A percentile compares a stretch with the other conserved stretches of the same genome.
Conservation (phyloP, 768 basidiomycete genomes). For the Suillus weaverae region DNA sequence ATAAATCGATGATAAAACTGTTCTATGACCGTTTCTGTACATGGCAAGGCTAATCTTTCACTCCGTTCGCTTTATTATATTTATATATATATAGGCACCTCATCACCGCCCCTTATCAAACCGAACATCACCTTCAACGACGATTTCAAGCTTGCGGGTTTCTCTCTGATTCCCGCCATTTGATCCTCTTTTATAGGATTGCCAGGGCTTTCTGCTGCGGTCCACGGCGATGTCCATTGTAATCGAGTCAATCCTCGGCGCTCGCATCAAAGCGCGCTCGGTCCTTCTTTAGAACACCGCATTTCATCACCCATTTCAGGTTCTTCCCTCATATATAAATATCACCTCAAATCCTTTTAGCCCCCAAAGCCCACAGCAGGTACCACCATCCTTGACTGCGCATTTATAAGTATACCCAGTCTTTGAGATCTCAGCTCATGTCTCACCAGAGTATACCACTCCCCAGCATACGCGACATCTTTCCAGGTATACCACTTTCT, state of each 20-base stretch:
- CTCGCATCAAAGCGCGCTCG: constrained; percentile 22
- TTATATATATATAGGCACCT: not conserved
- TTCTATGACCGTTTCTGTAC: constrained; percentile 3
- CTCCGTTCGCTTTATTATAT: not conserved
- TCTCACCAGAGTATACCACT: constrained; percentile 34
- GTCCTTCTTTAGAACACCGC: constrained; percentile 23
- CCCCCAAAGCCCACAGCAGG: constrained; percentile 5
- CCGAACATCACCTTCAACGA: not conserved
- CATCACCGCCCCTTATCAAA: not conserved
- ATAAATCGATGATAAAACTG: no score
- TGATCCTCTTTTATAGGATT: constrained; percentile 5
- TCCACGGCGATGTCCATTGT: constrained; percentile 28
- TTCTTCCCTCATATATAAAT: constrained; percentile 17
- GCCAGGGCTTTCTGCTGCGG: constrained; percentile 9
- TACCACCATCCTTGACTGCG: not conserved
- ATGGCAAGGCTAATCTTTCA: constrained; percentile 12
- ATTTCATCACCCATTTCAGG: constrained; percentile 13
- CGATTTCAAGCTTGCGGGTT: not conserved
- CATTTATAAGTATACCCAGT: no score
- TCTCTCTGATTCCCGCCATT: constrained; percentile 16
- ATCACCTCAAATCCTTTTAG: constrained; percentile 9
- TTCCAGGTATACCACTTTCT: constrained; percentile 42
- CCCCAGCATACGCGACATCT: constrained; percentile 56
- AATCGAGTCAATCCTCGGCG: constrained; percentile 12
- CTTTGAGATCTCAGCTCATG: no score